Percentiles rank a stretch among this genome's conserved stretches.
These are phyloP conservation scores for Taxillus chinensis DNA, from an alignment of 164 flowering plant genomes.

Conservation along the genomic window DNA sequence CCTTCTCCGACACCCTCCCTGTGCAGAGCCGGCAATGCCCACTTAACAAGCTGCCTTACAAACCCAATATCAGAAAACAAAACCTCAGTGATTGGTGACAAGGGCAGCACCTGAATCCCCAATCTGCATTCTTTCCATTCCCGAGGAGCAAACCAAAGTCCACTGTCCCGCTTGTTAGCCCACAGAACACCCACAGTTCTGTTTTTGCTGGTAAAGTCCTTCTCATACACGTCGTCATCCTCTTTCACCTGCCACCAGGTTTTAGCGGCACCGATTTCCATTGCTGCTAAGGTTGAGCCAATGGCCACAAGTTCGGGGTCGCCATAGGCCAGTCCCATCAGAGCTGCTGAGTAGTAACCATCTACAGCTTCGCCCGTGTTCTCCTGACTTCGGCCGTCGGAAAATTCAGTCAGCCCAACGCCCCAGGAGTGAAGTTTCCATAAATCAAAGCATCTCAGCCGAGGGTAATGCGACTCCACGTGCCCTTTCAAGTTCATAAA, in stretches of 20 bases:
- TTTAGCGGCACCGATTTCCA: conserved; percentile 68
- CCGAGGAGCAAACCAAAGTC: conserved; percentile 82
- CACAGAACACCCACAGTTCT: conserved; percentile 78
- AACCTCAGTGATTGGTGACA: conserved; percentile 65
- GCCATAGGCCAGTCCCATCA: conserved; percentile 84
- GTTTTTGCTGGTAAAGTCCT: conserved; percentile 56
- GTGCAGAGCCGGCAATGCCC: conserved; percentile 61
- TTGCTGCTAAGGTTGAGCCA: conserved; percentile 63
- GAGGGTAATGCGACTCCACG: conserved; percentile 37
- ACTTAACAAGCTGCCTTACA: conserved; percentile 50
- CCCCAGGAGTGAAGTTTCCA: conserved; percentile 96
- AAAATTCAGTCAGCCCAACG: conserved; percentile 71
- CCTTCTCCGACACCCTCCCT: conserved; percentile 82
- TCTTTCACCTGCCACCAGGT: conserved; percentile 86
- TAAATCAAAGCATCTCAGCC: conserved; percentile 72
- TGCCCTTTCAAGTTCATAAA: conserved; percentile 55
- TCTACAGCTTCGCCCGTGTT: conserved; percentile 87
- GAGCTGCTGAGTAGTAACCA: conserved; percentile 85
- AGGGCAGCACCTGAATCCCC: conserved; percentile 79
- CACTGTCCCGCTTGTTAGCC: conserved; percentile 83
- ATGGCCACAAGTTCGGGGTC: conserved; percentile 60
- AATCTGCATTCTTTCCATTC: conserved; percentile 78
- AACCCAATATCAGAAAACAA: conserved; percentile 52
- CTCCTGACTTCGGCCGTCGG: conserved; percentile 80
- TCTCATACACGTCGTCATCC: conserved; percentile 38